These are phyloP conservation scores for Oryza meyeriana DNA, from an alignment of 176 grass and related monocot species.

Conservation along the genomic window DNA sequence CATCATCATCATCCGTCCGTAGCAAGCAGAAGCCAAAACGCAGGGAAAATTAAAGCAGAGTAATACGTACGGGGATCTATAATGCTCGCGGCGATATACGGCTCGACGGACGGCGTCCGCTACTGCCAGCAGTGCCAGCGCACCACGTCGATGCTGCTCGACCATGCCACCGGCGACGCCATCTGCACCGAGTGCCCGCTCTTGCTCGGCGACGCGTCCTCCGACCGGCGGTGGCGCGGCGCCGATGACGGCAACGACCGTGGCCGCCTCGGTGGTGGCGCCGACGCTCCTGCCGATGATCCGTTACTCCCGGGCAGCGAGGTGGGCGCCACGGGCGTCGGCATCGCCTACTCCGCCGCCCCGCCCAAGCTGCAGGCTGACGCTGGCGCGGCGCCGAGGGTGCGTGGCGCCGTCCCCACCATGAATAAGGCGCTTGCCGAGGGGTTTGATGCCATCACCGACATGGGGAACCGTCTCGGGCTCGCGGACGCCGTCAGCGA, in stretches of 20 bases:
- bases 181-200: slow-evolving; percentile 10
- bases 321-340: too few relatives aligned
- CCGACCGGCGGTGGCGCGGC: slow-evolving; percentile 1
- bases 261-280: neutral
- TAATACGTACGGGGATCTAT: too few relatives aligned
- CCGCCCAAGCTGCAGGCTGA: neutral
- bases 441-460: neutral
- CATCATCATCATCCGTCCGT: too few relatives aligned
- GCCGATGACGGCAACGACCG: neutral
- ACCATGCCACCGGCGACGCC: slow-evolving; percentile 14
- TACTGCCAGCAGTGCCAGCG: slow-evolving; percentile 36
- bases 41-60: too few relatives aligned
- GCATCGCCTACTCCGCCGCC: neutral
- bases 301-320: too few relatives aligned
- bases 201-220: neutral
- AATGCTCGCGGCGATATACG: neutral
- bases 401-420: neutral
- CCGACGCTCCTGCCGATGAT: neutral
- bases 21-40: too few relatives aligned
- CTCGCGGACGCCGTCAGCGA: neutral
- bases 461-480: slow-evolving; percentile 25
- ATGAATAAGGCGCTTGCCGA: neutral
- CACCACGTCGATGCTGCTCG: neutral
- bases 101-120: neutral
- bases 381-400: neutral